Evolutionary conservation across 495 filamentous ascomycete genomes (phyloP).

Genomic region (Astrothelium macrocarpum): DNA sequence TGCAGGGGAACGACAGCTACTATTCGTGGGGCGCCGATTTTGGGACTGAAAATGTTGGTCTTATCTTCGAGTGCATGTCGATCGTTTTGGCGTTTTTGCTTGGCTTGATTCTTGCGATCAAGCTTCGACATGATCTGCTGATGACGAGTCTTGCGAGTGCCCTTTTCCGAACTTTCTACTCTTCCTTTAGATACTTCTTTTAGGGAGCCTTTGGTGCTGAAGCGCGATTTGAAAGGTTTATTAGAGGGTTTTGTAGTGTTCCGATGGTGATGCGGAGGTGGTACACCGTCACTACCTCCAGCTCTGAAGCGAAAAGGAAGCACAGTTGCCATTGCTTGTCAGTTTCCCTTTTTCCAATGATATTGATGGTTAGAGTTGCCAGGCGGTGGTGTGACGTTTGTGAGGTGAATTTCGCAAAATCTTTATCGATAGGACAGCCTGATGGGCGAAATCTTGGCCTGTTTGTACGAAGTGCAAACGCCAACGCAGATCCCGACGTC

Average conservation of each 20-base stretch:
- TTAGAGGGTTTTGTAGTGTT: slow-evolving; percentile 76
- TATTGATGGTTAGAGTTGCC: neutral
- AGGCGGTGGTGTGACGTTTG: no score
- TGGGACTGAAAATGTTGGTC: slow-evolving; percentile 69
- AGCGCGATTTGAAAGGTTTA: slow-evolving; percentile 84
- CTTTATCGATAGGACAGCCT: neutral
- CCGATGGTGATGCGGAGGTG: slow-evolving; percentile 67
- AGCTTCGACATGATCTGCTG: slow-evolving; percentile 96
- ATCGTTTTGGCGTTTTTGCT: slow-evolving; percentile 73
- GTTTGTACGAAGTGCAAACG: neutral
- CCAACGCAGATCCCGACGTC: no score
- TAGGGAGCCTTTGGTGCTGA: slow-evolving; percentile 77
- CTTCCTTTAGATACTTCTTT: slow-evolving; percentile 76
- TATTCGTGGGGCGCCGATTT: slow-evolving; percentile 77
- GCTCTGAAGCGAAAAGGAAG: slow-evolving; percentile 83
- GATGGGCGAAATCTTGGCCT: neutral
- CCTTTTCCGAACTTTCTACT: slow-evolving; percentile 46
- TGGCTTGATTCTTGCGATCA: slow-evolving; percentile 84
- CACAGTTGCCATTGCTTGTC: slow-evolving; percentile 34
- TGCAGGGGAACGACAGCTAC: slow-evolving; percentile 87
- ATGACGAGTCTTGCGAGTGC: slow-evolving; percentile 74
- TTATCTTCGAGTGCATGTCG: slow-evolving; percentile 67
- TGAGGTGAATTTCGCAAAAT: no score
- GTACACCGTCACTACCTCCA: slow-evolving; percentile 52
- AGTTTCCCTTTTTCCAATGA: neutral